Base-by-base conservation (phyloP, 2,329 filamentous ascomycete species). In the Colletotrichum horii region DNA sequence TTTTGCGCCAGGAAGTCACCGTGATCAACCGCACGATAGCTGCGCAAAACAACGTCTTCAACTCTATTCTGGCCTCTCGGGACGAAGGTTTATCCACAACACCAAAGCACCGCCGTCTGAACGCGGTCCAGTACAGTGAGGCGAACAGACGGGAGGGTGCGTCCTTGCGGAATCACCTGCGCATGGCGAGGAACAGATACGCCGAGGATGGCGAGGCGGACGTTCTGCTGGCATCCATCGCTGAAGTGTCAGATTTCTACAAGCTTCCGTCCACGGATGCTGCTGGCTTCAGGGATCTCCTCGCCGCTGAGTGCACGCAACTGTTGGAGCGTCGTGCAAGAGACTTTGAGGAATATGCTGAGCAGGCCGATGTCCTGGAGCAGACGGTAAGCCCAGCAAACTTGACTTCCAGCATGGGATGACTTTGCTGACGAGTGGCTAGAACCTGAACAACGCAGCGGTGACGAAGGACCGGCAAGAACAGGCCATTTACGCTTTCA, bases 401-500 rank as follows among this genome's bases (percentile, higher is more conserved):
- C 19, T 11, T 58, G 52, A 36, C 38, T 26, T 56, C 7, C 14
- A 2, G 26, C 16, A 14, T 22, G 30, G n/a, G 55, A 34, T 11
- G 15, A 22, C n/a, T 34, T 22, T n/a, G 52, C 56, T 74, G 60
- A 72, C 56, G 15, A 8, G 3, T 26, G 9, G 22, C 28, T 32
- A 83, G 81, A 83, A 83, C 56, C 68, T 74, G 14, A 85, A 84
- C 75, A 85, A 85, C 66, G 81, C 87, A 68, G 81, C 84, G 70
- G 83, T 81, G 55, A 85, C 84, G 24, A 86, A 87, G 65, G 86
- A 87, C 78, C 81, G 85, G 19, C 86, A 89, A 70, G 87, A 88
- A 70, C 84, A 85, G 48, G 87, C 87, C 62, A 86, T 89, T 66
- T 88, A 88, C 75, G 86, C 85, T 55, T 89, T 89, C 73, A 89